Evolutionary conservation across 1,284 basidiomycete genomes (phyloP).

Genomic region (Ustilago bromivora): DNA sequence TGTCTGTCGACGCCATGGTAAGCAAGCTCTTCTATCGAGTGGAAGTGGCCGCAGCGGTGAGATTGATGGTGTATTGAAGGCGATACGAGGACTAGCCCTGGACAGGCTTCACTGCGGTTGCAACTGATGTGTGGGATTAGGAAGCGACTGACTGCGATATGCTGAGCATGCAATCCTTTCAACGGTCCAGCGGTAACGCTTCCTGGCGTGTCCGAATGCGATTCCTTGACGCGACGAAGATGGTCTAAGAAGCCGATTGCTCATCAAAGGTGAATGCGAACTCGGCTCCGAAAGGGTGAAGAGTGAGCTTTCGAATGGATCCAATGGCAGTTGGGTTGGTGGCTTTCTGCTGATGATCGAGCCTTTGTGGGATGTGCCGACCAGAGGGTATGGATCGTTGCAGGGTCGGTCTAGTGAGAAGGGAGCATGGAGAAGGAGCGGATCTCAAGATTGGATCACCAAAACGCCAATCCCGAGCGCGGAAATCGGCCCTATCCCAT

Average conservation of each 20-base stretch:
- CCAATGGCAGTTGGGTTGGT: background rate
- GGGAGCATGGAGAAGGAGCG: slow-evolving; percentile 1
- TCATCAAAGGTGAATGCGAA: background rate
- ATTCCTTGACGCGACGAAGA: no score
- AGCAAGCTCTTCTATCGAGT: background rate
- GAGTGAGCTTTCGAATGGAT: background rate
- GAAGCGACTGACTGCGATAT: background rate
- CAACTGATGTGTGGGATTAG: background rate
- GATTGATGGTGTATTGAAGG: background rate
- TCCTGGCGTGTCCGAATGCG: no score
- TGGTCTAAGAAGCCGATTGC: background rate
- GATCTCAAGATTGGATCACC: slow-evolving; percentile 9
- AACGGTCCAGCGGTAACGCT: background rate
- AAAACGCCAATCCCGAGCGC: slow-evolving; percentile 6
- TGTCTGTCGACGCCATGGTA: slow-evolving; percentile 43
- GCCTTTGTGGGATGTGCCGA: background rate
- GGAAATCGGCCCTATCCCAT: slow-evolving; percentile 21
- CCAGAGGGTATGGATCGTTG: background rate
- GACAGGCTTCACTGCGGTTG: background rate
- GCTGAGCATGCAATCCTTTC: background rate
- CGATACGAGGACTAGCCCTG: background rate
- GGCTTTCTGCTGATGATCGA: background rate
- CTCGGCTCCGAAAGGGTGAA: background rate
- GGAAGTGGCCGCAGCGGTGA: background rate
- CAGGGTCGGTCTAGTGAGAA: background rate